Evolutionary conservation across 1,139 yeast species (phyloP), one percentile per base, ranked within the genome.

Genomic region (Zygoascus sp.): DNA sequence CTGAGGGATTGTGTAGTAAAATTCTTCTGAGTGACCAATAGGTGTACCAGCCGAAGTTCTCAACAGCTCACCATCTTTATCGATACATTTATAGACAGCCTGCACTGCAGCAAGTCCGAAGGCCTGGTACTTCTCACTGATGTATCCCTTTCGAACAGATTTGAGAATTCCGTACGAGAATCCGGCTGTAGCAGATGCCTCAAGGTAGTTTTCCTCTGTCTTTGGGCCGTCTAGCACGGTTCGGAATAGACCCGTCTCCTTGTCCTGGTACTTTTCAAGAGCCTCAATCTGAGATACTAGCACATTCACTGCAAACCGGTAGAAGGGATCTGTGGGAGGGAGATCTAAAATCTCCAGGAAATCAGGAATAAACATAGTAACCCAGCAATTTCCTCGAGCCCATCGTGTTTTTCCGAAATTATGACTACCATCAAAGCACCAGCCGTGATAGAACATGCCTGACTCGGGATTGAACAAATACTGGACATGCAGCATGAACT

Each of bases 351-450:
- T 53, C 38, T 66, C 70, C 28, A 66, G 57, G 45, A 66, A 58
- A 46, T 66, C 70, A 6, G 70, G 70, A 46, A 66, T 64, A 10
- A 63, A 69, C 42, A 66, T 65, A n/a, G 70, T 66, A 45, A 66
- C 54, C 70, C 70, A 66, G 11, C 66, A 58, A 50, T 66, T 66
- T 11, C 70, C 70, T 43, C 70, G 54, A n/a, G 70, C 70, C 70
- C 70, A 66, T 36, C 62, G 56, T 2, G 70, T 70, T 21, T 57
- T 49, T 32, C 69, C 70, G 51, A 56, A 66, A 48, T 66, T 61
- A 46, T 64, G 66, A 45, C 59, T 56, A 10, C 67, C 67, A 6
- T 64, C 63, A 52, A 66, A 66, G 7, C 63, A 59, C 55, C 58
- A 66, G 11, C 70, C 70, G 46, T 66, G 70, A 54, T 54, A 66